A percentile compares a stretch with the other conserved stretches of the same genome.
Conservation (phyloP, 768 basidiomycete genomes). For the Glaciozyma martinii region DNA sequence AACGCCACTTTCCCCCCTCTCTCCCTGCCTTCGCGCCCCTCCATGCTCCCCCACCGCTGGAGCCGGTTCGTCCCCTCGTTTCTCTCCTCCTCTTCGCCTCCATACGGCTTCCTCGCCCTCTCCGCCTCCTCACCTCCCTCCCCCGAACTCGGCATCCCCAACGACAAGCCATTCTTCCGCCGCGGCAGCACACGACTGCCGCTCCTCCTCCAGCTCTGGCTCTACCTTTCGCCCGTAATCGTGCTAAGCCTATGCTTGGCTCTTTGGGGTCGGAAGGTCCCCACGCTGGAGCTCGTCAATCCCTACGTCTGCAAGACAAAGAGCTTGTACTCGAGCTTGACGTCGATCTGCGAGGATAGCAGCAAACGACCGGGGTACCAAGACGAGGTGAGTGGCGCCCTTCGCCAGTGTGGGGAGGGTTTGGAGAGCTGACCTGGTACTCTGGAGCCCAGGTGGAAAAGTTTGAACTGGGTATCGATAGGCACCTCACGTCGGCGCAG, state of each 20-base stretch:
- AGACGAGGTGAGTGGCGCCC: neutral
- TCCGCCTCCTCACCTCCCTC: too few relatives aligned
- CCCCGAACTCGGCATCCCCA: too few relatives aligned
- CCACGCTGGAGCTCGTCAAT: slow-evolving; percentile 7
- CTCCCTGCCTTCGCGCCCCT: too few relatives aligned
- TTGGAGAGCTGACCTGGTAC: neutral
- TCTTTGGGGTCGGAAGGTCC: neutral
- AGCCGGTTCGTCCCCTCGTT: too few relatives aligned
- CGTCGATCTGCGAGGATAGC: slow-evolving; percentile 2
- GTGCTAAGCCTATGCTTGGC: slow-evolving; percentile 1
- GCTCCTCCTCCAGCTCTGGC: slow-evolving; percentile 1
- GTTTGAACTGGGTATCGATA: slow-evolving; percentile 16
- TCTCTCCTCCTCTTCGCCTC: too few relatives aligned
- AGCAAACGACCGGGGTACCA: neutral
- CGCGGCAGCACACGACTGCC: too few relatives aligned
- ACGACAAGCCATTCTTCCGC: too few relatives aligned
- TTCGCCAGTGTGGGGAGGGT: neutral
- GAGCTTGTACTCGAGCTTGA: neutral
- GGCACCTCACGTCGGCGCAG: slow-evolving; percentile 11
- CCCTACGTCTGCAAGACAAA: slow-evolving; percentile 11
- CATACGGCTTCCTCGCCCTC: too few relatives aligned
- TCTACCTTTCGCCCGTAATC: slow-evolving; percentile 15
- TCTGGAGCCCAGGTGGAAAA: neutral
- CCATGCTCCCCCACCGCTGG: too few relatives aligned
- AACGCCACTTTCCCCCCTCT: too few relatives aligned